These are phyloP conservation scores for Chamaecrista fasciculata DNA, from an alignment of 306 rosid genomes.

Conservation along the genomic window DNA sequence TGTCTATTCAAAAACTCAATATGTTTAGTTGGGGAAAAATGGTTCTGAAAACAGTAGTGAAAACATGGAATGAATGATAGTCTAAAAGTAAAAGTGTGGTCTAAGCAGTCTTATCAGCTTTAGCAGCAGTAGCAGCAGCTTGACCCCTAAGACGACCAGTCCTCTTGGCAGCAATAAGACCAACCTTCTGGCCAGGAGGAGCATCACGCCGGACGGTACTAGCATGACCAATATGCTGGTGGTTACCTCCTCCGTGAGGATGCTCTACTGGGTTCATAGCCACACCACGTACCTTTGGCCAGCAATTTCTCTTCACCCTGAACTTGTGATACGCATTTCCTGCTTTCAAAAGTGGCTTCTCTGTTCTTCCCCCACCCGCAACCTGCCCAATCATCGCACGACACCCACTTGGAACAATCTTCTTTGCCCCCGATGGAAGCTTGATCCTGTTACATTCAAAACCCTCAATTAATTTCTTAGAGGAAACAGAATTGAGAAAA, in stretches of 20 bases:
- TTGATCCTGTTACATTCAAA: constrained; percentile 45
- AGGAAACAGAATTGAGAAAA: not conserved
- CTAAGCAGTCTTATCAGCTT: constrained; percentile 62
- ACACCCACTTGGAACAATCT: constrained; percentile 73
- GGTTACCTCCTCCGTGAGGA: constrained; percentile 97
- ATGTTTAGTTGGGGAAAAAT: not conserved
- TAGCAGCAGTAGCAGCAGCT: constrained; percentile 74
- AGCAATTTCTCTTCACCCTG: constrained; percentile 77
- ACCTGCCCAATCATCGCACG: constrained; percentile 88
- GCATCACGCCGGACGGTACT: constrained; percentile 76
- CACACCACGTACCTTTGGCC: constrained; percentile 96
- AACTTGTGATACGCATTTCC: constrained; percentile 86
- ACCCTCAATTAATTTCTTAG: not conserved
- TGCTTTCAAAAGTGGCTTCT: constrained; percentile 75
- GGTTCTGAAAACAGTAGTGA: constrained; percentile 20
- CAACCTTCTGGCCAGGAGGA: constrained; percentile 84
- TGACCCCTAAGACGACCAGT: constrained; percentile 85
- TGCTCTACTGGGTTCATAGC: constrained; percentile 95
- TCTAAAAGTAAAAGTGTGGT: too few relatives aligned
- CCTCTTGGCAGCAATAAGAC: constrained; percentile 80
- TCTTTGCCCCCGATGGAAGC: constrained; percentile 83
- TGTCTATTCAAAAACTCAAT: constrained; percentile 1
- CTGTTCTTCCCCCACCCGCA: constrained; percentile 87
- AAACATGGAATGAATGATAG: constrained; percentile 7
- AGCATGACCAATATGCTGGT: constrained; percentile 85